phyloP scores from a whole-genome alignment of 306 rosid genomes.

The Vigna unguiculata region DNA sequence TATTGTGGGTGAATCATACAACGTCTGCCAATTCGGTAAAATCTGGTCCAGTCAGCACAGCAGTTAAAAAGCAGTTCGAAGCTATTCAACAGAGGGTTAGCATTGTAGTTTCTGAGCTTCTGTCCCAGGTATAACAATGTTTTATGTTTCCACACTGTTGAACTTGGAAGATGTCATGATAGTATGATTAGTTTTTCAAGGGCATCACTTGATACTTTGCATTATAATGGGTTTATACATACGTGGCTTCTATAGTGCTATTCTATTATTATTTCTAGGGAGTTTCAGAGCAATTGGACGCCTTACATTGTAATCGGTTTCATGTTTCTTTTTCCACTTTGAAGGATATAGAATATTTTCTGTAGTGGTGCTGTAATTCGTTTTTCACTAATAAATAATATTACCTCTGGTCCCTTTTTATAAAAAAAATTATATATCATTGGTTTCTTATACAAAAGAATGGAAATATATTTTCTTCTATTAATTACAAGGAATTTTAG shows the following conservation, averaged over 20 bases:
- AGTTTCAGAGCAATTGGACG: constrained; percentile 27
- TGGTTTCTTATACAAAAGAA: background rate
- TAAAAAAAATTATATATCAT: too few species aligned
- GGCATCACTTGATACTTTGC: constrained; percentile 26
- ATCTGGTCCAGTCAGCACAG: constrained; percentile 47
- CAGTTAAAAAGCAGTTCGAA: constrained; percentile 71
- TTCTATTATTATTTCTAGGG: constrained; percentile 28
- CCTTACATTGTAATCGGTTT: background rate
- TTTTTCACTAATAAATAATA: background rate
- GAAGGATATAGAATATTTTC: constrained; percentile 25
- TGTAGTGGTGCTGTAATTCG: constrained; percentile 28
- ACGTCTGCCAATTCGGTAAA: constrained; percentile 60
- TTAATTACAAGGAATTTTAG: constrained; percentile 12
- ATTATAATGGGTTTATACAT: constrained; percentile 36
- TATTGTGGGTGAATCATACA: constrained; percentile 84
- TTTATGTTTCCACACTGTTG: constrained; percentile 30
- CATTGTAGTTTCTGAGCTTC: constrained; percentile 85
- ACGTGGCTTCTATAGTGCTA: constrained; percentile 30
- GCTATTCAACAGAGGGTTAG: constrained; percentile 86
- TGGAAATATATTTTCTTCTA: background rate
- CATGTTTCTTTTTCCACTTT: constrained; percentile 17
- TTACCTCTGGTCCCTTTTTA: background rate
- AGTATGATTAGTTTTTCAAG: constrained; percentile 31
- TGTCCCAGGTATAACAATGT: constrained; percentile 84
- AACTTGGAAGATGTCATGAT: constrained; percentile 22